Conservation (phyloP, 2,329 filamentous ascomycete genomes). For the Penicillium sp. region DNA sequence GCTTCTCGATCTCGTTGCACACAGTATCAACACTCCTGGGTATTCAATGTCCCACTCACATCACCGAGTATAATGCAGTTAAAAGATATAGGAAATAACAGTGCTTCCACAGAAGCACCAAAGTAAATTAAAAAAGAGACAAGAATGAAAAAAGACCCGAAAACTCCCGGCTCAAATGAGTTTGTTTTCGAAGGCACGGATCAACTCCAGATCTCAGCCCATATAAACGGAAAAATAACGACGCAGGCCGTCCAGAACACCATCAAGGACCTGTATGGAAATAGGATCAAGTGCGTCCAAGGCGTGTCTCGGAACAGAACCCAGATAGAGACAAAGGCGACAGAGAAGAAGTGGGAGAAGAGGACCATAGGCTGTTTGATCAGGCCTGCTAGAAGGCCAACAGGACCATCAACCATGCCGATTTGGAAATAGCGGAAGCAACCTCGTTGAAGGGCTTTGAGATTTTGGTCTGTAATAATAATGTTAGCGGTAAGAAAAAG, state of each 20-base stretch:
- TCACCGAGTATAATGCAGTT: constrained; percentile 32
- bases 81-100: too few species aligned
- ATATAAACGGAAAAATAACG: constrained; percentile 78
- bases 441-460: constrained; percentile 75
- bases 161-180: neutral
- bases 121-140: too few species aligned
- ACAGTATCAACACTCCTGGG: constrained; percentile 56
- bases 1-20: constrained; percentile 46
- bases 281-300: constrained; percentile 56
- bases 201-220: constrained; percentile 56
- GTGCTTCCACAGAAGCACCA: too few species aligned
- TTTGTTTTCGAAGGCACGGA: neutral
- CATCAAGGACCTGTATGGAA: constrained; percentile 59
- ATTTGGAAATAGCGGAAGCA: constrained; percentile 90
- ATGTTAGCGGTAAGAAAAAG: constrained; percentile 9
- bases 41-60: constrained; percentile 53
- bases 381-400: constrained; percentile 74
- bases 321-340: constrained; percentile 85
- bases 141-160: too few species aligned
- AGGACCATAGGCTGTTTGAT: constrained; percentile 71
- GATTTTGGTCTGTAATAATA: constrained; percentile 52
- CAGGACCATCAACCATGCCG: constrained; percentile 69
- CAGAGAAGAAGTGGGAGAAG: constrained; percentile 89
- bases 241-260: constrained; percentile 76
- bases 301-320: constrained; percentile 51